Conservation (phyloP, 202 grass and related monocot species). For the Setaria italica region DNA sequence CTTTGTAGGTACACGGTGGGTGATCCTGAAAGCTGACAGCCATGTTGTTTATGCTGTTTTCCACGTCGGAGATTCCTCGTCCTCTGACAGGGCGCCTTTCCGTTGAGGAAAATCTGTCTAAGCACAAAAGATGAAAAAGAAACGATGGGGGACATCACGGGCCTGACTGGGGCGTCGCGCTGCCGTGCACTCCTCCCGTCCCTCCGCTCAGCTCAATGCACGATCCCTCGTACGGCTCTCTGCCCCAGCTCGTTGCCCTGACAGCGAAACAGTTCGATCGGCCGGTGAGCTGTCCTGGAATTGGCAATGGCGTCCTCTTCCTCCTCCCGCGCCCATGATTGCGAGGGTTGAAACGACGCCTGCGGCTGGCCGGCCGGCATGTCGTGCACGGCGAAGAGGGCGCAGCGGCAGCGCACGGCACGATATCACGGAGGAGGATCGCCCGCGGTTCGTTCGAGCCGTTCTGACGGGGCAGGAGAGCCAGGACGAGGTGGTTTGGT, state of each 20-base stretch:
- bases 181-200: background rate
- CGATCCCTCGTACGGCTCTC: background rate
- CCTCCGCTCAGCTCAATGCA: background rate
- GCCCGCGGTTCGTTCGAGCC: slow-evolving; percentile 8
- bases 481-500: too few species aligned
- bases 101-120: slow-evolving; percentile 18
- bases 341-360: background rate
- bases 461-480: background rate
- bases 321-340: background rate
- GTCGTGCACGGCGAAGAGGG: background rate
- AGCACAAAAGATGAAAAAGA: background rate
- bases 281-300: slow-evolving; percentile 3
- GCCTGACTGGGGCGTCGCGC: background rate
- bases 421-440: slow-evolving; percentile 18
- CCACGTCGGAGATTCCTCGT: slow-evolving; percentile 34
- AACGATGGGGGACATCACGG: background rate
- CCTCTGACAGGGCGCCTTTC: slow-evolving; percentile 8
- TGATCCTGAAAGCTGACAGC: background rate
- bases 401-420: background rate
- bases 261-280: background rate
- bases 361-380: background rate
- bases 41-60: background rate
- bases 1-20: background rate
- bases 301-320: slow-evolving; percentile 8
- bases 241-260: background rate